Evolutionary conservation across 148 eudicot genomes (phyloP), one percentile per base, ranked within the genome.

Genomic region (Amaranthus cruentus): DNA sequence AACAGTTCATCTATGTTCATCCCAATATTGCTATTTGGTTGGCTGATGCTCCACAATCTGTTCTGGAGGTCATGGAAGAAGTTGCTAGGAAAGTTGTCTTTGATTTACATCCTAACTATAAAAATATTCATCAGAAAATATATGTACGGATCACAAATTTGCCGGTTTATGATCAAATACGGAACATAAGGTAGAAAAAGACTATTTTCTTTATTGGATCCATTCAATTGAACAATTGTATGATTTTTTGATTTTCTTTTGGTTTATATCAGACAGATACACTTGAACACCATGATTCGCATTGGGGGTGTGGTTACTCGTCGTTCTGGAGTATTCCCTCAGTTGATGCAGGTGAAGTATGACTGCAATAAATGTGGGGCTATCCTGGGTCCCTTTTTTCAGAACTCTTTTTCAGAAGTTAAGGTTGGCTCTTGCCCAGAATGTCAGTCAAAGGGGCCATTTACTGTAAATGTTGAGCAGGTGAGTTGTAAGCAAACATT

Each of bases 351-450:
- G 78, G 98, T 94, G 50, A 94, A 94, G 78, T 94, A 91, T 84
- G 98, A 94, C 68, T 94, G 97, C 79, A 90, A 86, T 84, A 94
- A 94, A 82, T 94, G 98, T 78, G 96, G 97, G 70, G 78, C 88
- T 76, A 80, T 88, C 50, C 79, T 94, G 53, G 98, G 98, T 58
- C 98, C 98, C 18, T 94, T 94, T 82, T 85, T 87, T 78, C 98
- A 94, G 81, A 91, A 90, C 76, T 89, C 98, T 7, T 91, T 91
- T 83, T 85, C 96, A 9, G 98, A 94, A 77, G 96, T 94, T 65
- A 94, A 88, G 84, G 96, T 94, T 83, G 98, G 98, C 76, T 94
- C 97, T 68, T 94, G 98, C 87, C 98, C 98, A 21, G 96, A 90
- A 81, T 94, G 98, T 77, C 98, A 91, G 71, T 91, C 98, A 59